Evolutionary conservation across 768 basidiomycete species (phyloP).

Genomic region (Mycena amicta): DNA sequence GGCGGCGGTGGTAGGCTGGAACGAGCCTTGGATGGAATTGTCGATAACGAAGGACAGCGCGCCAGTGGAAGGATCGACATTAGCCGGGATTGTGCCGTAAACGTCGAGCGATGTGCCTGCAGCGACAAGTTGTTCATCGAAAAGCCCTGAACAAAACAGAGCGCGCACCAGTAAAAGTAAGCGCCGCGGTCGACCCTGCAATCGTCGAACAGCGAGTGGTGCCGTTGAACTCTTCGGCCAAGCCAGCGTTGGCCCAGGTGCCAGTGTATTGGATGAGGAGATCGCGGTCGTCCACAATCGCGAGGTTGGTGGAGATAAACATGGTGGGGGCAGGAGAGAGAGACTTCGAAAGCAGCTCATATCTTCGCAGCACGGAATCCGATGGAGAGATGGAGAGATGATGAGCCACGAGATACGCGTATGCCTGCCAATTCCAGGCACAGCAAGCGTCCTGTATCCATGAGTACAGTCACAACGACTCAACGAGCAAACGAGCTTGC

Average conservation of each 20-base stretch:
- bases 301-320: constrained; percentile 37
- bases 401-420: too few species aligned
- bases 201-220: not conserved
- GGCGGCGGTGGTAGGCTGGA: not conserved
- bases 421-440: too few species aligned
- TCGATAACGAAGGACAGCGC: constrained; percentile 5
- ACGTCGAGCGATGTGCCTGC: constrained; percentile 8
- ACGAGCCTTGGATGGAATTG: not conserved
- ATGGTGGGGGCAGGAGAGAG: too few species aligned
- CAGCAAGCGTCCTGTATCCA: too few species aligned
- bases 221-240: not conserved
- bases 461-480: too few species aligned
- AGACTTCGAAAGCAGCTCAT: too few species aligned
- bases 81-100: constrained; percentile 1
- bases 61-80: not conserved
- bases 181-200: constrained; percentile 2
- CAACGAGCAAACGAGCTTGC: too few species aligned
- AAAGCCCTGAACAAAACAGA: not conserved
- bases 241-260: not conserved
- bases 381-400: too few species aligned
- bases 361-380: too few species aligned
- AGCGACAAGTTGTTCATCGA: not conserved
- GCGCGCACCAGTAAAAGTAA: constrained; percentile 5
- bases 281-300: constrained; percentile 7
- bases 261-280: constrained; percentile 3